Conservation (phyloP, 169 alveolate genomes). For the Perkinsus olseni region DNA sequence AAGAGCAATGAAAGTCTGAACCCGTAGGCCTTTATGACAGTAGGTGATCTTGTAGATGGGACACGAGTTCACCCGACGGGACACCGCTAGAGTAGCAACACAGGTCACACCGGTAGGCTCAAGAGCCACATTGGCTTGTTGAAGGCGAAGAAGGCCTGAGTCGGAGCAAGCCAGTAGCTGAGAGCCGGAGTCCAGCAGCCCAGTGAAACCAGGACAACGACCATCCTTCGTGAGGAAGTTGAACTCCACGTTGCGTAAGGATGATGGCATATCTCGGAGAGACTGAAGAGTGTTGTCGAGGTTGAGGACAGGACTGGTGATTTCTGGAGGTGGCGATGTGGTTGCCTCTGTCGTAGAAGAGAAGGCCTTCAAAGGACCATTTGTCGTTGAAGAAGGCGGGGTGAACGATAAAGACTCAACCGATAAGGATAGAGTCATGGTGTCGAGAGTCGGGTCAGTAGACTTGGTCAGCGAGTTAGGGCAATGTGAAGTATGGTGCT, state of each 20-base stretch:
- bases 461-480: background rate
- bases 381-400: background rate
- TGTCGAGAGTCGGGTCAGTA: background rate
- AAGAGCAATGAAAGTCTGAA: background rate
- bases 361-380: no score
- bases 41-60: background rate
- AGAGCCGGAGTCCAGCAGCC: background rate
- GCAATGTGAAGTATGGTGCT: background rate
- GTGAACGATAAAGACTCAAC: background rate
- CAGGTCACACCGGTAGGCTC: background rate
- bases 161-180: background rate
- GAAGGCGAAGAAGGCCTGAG: background rate
- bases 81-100: background rate
- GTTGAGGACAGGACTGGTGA: background rate
- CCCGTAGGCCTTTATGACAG: background rate
- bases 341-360: background rate
- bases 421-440: background rate
- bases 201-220: background rate
- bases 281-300: background rate
- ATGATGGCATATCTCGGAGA: background rate
- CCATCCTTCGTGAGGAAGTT: background rate
- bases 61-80: background rate
- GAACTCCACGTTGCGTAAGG: background rate
- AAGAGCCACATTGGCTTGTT: background rate
- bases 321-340: background rate